phyloP scores from a whole-genome alignment of 768 basidiomycete genomes.

The Hydnum rufescens region DNA sequence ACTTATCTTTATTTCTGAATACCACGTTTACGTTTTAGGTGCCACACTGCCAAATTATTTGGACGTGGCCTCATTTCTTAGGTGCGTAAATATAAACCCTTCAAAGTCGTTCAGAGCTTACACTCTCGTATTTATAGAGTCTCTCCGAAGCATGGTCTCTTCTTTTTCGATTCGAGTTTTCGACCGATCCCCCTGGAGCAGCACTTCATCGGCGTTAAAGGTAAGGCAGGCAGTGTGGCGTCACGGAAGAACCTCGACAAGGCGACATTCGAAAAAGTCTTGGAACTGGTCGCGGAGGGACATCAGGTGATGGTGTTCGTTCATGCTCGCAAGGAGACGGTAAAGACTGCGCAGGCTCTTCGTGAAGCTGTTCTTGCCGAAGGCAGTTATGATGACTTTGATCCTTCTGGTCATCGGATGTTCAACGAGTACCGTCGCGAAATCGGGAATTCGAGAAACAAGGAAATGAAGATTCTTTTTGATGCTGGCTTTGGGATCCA shows the following conservation, averaged over 20 bases:
- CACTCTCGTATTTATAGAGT: conserved; percentile 31
- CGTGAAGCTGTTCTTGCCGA: conserved; percentile 58
- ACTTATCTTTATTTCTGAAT: neutral
- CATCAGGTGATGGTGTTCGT: conserved; percentile 99
- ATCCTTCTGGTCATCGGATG: conserved; percentile 60
- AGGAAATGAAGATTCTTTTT: conserved; percentile 91
- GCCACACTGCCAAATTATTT: conserved; percentile 94
- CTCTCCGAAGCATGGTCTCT: conserved; percentile 66
- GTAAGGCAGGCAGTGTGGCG: conserved; percentile 54
- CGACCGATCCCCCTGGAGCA: conserved; percentile 92
- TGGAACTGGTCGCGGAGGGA: conserved; percentile 67
- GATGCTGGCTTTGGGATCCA: conserved; percentile 90
- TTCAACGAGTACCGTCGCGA: conserved; percentile 57
- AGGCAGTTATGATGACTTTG: conserved; percentile 57
- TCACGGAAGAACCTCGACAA: conserved; percentile 74
- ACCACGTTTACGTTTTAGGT: conserved; percentile 3
- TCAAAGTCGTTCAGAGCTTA: neutral
- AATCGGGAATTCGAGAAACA: conserved; percentile 68
- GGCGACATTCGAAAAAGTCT: conserved; percentile 79
- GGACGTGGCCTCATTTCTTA: conserved; percentile 87
- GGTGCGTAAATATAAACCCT: conserved; percentile 26
- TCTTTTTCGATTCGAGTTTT: conserved; percentile 97
- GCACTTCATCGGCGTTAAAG: conserved; percentile 85
- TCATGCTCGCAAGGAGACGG: conserved; percentile 94
- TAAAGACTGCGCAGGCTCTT: conserved; percentile 68